Conservation (phyloP, 371 early-diverging fungal species). For the Lichtheimia corymbifera region DNA sequence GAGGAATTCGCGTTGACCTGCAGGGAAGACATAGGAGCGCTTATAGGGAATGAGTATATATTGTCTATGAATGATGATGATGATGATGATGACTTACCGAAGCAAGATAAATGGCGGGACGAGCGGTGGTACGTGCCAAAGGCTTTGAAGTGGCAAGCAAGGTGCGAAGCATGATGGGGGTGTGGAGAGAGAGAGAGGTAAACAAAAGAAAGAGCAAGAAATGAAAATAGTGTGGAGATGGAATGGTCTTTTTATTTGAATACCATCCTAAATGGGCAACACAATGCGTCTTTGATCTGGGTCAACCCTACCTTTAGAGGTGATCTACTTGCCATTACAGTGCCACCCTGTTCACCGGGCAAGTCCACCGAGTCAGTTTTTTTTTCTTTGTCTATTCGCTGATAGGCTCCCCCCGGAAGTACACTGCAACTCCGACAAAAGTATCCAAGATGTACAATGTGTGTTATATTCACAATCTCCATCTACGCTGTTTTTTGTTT, state of each 20-base stretch:
- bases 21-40: conserved; percentile 65
- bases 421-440: no score
- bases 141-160: conserved; percentile 24
- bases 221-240: conserved; percentile 13
- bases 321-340: conserved; percentile 17
- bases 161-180: conserved; percentile 38
- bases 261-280: conserved; percentile 35
- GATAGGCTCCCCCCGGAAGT: no score
- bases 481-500: conserved; percentile 3
- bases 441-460: no score
- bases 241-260: conserved; percentile 14
- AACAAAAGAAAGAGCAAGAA: conserved; percentile 15
- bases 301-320: conserved; percentile 15
- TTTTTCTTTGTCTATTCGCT: conserved; percentile 2
- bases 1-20: conserved; percentile 67
- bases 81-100: conserved; percentile 17
- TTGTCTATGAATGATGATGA: neutral
- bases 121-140: conserved; percentile 13
- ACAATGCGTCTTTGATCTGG: conserved; percentile 2
- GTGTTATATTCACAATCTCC: no score
- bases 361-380: conserved; percentile 49
- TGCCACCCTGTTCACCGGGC: conserved; percentile 37
- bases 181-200: neutral
- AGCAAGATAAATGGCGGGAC: conserved; percentile 25
- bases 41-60: conserved; percentile 14